phyloP scores from a whole-genome alignment of 2,329 filamentous ascomycete species.

The Pseudocercospora fuligena region DNA sequence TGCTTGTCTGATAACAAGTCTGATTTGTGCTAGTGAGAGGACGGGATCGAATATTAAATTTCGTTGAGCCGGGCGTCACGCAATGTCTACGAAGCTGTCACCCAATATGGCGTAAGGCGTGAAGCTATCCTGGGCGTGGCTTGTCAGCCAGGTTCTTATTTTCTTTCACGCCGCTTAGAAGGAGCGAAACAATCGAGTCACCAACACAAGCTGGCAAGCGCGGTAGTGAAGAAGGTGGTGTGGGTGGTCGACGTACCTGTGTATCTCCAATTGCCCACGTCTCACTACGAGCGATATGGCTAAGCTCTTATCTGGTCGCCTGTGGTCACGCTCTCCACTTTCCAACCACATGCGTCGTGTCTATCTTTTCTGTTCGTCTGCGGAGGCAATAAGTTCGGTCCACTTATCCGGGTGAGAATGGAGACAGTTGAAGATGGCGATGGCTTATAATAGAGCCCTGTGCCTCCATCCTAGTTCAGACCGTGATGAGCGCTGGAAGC shows the following conservation, averaged over 20 bases:
- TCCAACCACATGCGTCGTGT: slow-evolving; percentile 5
- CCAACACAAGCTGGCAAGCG: not conserved
- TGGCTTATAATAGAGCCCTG: not conserved
- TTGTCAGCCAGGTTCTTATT: not conserved
- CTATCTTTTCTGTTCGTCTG: not conserved
- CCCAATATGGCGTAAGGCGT: slow-evolving; percentile 16
- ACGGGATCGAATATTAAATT: not conserved
- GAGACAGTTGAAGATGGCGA: not conserved
- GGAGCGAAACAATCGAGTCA: not conserved
- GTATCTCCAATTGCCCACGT: not conserved
- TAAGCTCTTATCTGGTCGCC: slow-evolving; percentile 1
- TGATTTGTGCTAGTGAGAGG: slow-evolving; percentile 4
- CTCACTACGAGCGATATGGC: not conserved
- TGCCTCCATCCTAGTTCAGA: slow-evolving; percentile 5
- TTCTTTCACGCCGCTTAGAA: not conserved
- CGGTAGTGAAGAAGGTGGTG: not conserved
- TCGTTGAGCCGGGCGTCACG: slow-evolving; percentile 9
- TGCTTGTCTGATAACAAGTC: slow-evolving; percentile 1
- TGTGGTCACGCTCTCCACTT: slow-evolving; percentile 2
- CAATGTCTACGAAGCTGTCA: slow-evolving; percentile 14
- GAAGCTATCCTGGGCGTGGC: not conserved
- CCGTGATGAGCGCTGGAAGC: not conserved
- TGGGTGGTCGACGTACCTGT: slow-evolving; percentile 1
- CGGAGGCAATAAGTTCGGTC: slow-evolving; percentile 7
- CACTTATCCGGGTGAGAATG: slow-evolving; percentile 4